Evolutionary conservation across 495 filamentous ascomycete species (phyloP).

Genomic region (Penicillium flavigenum): DNA sequence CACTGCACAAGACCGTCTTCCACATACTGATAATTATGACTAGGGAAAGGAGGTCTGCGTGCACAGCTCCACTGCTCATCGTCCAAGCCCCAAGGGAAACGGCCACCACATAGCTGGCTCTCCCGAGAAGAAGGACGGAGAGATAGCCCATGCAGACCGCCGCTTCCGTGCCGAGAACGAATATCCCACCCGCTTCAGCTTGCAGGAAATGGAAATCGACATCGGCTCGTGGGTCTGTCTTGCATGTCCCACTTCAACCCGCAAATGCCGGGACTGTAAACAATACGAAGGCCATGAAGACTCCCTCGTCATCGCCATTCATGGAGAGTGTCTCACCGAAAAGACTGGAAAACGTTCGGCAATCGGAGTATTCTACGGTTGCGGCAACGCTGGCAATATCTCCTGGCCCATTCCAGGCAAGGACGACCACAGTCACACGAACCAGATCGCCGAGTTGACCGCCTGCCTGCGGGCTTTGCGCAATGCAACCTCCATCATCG

Average conservation of each 20-base stretch:
- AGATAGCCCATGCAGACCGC: neutral
- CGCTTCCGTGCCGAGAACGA: neutral
- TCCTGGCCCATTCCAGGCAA: slow-evolving; percentile 3
- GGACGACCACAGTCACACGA: slow-evolving; percentile 11
- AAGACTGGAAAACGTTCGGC: neutral
- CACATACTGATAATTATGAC: neutral
- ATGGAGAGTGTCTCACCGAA: slow-evolving; percentile 4
- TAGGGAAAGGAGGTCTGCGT: neutral
- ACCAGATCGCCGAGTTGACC: slow-evolving; percentile 20
- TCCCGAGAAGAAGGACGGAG: neutral
- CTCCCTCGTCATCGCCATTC: slow-evolving; percentile 17
- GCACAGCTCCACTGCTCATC: neutral
- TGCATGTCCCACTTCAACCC: slow-evolving; percentile 10
- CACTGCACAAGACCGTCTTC: neutral
- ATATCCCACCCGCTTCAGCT: neutral
- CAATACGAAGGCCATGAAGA: slow-evolving; percentile 14
- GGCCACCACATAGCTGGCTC: neutral
- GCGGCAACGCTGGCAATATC: slow-evolving; percentile 11
- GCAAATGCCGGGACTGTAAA: slow-evolving; percentile 17
- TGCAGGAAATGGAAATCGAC: slow-evolving; percentile 15
- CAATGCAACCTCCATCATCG: slow-evolving; percentile 5
- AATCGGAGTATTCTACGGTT: slow-evolving; percentile 18
- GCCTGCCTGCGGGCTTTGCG: slow-evolving; percentile 18
- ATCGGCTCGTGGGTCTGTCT: slow-evolving; percentile 15
- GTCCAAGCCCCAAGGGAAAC: neutral